Evolutionary conservation across 2,329 filamentous ascomycete species (phyloP).

Genomic region (Cercospora sp.): DNA sequence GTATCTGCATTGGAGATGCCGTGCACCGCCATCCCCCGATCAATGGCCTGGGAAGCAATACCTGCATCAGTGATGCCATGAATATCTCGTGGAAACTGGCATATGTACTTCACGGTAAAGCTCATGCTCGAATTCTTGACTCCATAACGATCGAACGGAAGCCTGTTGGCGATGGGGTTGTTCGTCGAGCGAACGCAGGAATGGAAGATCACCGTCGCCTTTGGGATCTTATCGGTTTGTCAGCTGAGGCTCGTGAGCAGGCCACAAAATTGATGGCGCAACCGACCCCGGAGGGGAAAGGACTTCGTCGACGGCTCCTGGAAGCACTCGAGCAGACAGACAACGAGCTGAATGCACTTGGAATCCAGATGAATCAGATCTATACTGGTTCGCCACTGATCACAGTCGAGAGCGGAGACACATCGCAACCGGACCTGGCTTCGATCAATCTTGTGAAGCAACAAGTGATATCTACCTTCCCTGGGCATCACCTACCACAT

Average conservation of each 20-base stretch:
- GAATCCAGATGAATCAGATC: slow-evolving; percentile 58
- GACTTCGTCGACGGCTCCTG: slow-evolving; percentile 38
- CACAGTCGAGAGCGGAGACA: slow-evolving; percentile 19
- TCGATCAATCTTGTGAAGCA: not conserved
- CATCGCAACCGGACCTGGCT: slow-evolving; percentile 48
- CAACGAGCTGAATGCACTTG: slow-evolving; percentile 51
- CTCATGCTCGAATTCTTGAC: slow-evolving; percentile 30
- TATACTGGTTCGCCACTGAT: slow-evolving; percentile 51
- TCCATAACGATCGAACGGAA: slow-evolving; percentile 37
- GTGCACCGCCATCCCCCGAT: slow-evolving; percentile 60
- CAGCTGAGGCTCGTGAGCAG: slow-evolving; percentile 31
- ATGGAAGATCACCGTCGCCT: slow-evolving; percentile 48
- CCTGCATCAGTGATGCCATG: slow-evolving; percentile 44
- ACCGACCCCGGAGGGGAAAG: not conserved
- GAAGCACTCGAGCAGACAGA: slow-evolving; percentile 18
- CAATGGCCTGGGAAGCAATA: slow-evolving; percentile 59
- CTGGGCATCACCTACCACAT: slow-evolving; percentile 60
- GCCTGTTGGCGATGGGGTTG: slow-evolving; percentile 48
- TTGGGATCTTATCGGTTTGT: slow-evolving; percentile 19
- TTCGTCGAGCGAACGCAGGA: slow-evolving; percentile 57
- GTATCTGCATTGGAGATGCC: slow-evolving; percentile 59
- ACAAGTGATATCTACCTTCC: slow-evolving; percentile 41
- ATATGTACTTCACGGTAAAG: slow-evolving; percentile 31
- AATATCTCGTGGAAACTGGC: slow-evolving; percentile 43
- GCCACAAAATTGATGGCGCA: slow-evolving; percentile 34